phyloP scores from a whole-genome alignment of 2,329 filamentous ascomycete species.

The Ploettnerulaceae sp. region DNA sequence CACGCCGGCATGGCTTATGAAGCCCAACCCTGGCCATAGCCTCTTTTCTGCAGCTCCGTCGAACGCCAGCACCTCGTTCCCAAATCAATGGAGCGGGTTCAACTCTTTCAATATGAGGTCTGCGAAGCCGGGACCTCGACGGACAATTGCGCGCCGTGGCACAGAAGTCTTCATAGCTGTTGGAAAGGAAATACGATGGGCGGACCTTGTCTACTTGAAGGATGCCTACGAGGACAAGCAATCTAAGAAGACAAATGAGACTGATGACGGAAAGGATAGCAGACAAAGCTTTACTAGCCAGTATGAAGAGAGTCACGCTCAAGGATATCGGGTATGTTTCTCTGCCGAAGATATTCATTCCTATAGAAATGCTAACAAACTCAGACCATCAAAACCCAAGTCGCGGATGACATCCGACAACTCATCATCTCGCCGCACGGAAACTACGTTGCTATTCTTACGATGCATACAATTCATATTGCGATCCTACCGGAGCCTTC shows the following conservation, averaged over 20 bases:
- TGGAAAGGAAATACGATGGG: slow-evolving; percentile 88
- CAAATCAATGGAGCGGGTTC: slow-evolving; percentile 18
- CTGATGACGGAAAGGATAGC: slow-evolving; percentile 13
- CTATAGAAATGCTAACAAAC: slow-evolving; percentile 18
- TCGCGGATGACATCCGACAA: slow-evolving; percentile 79
- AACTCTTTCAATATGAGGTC: slow-evolving; percentile 38
- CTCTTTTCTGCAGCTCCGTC: slow-evolving; percentile 59
- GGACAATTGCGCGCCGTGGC: slow-evolving; percentile 73
- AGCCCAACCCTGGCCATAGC: slow-evolving; percentile 69
- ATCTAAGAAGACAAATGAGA: slow-evolving; percentile 16
- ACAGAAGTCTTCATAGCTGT: slow-evolving; percentile 86
- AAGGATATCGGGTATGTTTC: slow-evolving; percentile 46
- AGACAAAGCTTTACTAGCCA: slow-evolving; percentile 17
- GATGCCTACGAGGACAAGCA: slow-evolving; percentile 47
- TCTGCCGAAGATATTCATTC: slow-evolving; percentile 8
- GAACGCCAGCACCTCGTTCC: slow-evolving; percentile 28
- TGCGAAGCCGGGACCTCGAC: slow-evolving; percentile 44
- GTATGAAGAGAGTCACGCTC: slow-evolving; percentile 33
- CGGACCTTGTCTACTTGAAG: slow-evolving; percentile 76
- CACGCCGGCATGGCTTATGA: slow-evolving; percentile 81
- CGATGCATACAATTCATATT: slow-evolving; percentile 82
- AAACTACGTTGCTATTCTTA: slow-evolving; percentile 79
- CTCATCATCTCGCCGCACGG: slow-evolving; percentile 78
- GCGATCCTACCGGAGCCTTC: slow-evolving; percentile 77
- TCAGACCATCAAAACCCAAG: slow-evolving; percentile 72